Evolutionary conservation across 345 rosid genomes (phyloP), one percentile per base, ranked within the genome.

Genomic region (Eucalyptus paniculata): DNA sequence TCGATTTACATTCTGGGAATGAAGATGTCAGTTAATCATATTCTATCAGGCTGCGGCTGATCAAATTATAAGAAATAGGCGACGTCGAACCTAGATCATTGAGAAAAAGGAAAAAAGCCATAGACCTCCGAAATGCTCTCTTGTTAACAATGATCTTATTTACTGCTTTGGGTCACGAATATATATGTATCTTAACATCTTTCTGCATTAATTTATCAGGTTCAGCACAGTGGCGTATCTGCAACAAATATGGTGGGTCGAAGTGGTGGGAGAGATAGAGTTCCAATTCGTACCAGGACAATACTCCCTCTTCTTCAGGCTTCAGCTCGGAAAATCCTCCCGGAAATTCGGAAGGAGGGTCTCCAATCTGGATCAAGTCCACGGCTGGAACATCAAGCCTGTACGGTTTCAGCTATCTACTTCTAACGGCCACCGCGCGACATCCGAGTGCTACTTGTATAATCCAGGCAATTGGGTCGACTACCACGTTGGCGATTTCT

Each of bases 231-330:
- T 96, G 86, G 97, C 98, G 89, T 98, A 96, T 93, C 99, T 98
- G 67, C 96, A 97, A 90, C 99, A 98, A 94, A 95, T 96, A 49
- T 97, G 99, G 99, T 98, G 99, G 99, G 95, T 95, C 67, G 99
- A 98, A 93, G 96, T 93, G 28, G 95, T 93, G 32, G 99, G 99
- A 51, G 94, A 95, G 86, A 69, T 96, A 14, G 97, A 91, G 88
- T 97, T 98, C 88, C 95, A 95, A 86, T 97, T 96, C 90, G 92
- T 97, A 30, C 92, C 96, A 1, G 99, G 99, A 42, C 93, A 90
- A 8, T 97, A 98, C 58, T 92, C 96, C 92, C 34, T 98, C 53
- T 92, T 94, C 92, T 98, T 97, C 92, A 94, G 96, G 92, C 93
- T 97, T 49, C 94, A 96, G 62, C 89, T 96, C 56, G 99, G 99